phyloP scores from a whole-genome alignment of 2,329 filamentous ascomycete genomes.

The Lecanicillium sp. region DNA sequence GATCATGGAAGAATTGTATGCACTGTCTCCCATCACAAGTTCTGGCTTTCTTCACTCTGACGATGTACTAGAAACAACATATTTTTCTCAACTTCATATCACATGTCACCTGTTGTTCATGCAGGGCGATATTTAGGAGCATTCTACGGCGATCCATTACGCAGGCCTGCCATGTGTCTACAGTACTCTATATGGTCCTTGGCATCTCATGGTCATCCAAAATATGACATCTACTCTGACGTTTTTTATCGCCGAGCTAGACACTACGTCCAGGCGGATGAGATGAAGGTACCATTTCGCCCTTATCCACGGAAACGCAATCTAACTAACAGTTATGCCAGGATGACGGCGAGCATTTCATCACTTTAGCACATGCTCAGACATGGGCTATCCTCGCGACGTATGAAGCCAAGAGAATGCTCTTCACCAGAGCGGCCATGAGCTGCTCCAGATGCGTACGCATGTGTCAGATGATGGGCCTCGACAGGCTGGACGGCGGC shows the following conservation, averaged over 20 bases:
- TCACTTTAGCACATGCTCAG: constrained; percentile 75
- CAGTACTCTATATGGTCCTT: constrained; percentile 87
- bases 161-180: constrained; percentile 74
- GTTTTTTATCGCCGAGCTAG: constrained; percentile 77
- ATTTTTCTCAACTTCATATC: constrained; percentile 72
- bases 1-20: constrained; percentile 76
- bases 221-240: constrained; percentile 65
- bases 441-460: constrained; percentile 67
- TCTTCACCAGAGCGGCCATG: constrained; percentile 80
- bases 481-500: constrained; percentile 68
- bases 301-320: no score
- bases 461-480: constrained; percentile 75
- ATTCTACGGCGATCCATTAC: constrained; percentile 64
- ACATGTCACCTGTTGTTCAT: constrained; percentile 71
- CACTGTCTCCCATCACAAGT: constrained; percentile 10
- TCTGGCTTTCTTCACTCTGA: neutral
- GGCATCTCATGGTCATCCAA: constrained; percentile 64
- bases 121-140: constrained; percentile 67
- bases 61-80: constrained; percentile 51
- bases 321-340: constrained; percentile 17
- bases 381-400: constrained; percentile 68
- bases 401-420: constrained; percentile 80
- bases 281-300: constrained; percentile 58
- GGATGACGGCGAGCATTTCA: constrained; percentile 72
- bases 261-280: constrained; percentile 76